phyloP scores from a whole-genome alignment of 2,329 filamentous ascomycete species.

The Plenodomus biglobosus region DNA sequence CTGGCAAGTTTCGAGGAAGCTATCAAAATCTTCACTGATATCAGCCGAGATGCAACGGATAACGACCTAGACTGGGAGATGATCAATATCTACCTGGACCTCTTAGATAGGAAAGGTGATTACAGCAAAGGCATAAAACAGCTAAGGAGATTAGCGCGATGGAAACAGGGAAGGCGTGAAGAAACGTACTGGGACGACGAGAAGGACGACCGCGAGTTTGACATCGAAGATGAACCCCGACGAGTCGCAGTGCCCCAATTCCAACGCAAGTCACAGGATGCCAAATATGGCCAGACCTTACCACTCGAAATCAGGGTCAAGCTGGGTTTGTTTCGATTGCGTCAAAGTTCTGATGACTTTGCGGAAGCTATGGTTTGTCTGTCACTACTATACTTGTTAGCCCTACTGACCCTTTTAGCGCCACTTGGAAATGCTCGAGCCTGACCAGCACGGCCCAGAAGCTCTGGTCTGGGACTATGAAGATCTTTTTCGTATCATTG shows the following conservation, averaged over 20 bases:
- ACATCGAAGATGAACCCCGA: slow-evolving; percentile 68
- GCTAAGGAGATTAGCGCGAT: slow-evolving; percentile 73
- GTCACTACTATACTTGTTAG: not conserved
- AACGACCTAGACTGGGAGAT: slow-evolving; percentile 72
- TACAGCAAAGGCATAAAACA: slow-evolving; percentile 67
- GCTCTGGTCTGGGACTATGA: slow-evolving; percentile 65
- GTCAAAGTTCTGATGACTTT: slow-evolving; percentile 61
- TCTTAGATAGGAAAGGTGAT: slow-evolving; percentile 67
- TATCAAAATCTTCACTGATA: slow-evolving; percentile 51
- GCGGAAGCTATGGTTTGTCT: slow-evolving; percentile 72
- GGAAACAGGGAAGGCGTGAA: slow-evolving; percentile 73
- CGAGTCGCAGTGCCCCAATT: slow-evolving; percentile 65
- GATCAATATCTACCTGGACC: slow-evolving; percentile 79
- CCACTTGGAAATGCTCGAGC: slow-evolving; percentile 65
- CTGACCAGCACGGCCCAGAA: slow-evolving; percentile 56
- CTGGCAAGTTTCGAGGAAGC: slow-evolving; percentile 55
- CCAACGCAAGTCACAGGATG: slow-evolving; percentile 55
- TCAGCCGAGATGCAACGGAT: slow-evolving; percentile 46
- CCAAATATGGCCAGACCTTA: slow-evolving; percentile 70
- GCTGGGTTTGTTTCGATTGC: slow-evolving; percentile 79
- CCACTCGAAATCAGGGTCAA: slow-evolving; percentile 83
- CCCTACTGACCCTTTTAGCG: slow-evolving; percentile 38
- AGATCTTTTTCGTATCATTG: slow-evolving; percentile 76
- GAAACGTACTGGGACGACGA: slow-evolving; percentile 78
- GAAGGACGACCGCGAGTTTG: slow-evolving; percentile 87